Base-by-base conservation (phyloP, 2,329 filamentous ascomycete genomes). In the Microdochium nivale region DNA sequence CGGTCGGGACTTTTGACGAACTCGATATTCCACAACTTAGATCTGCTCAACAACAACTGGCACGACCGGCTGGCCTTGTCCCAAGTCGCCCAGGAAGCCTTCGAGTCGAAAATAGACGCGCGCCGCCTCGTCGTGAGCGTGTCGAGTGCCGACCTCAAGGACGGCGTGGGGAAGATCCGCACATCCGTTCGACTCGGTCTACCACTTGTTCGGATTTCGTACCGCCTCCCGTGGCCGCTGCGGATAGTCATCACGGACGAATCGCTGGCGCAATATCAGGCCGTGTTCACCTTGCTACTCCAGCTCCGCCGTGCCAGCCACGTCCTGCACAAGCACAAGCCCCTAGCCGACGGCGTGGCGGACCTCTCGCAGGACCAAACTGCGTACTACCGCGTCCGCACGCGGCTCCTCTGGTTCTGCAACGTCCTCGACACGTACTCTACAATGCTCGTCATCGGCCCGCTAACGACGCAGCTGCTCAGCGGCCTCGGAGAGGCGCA, bases 41-140 rank as follows among this genome's bases (percentile, higher is more conserved):
- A 94, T 58, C 73, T 70, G 1, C 60, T 77, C 16, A 75, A 71
- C 62, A 67, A 62, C 5, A 71, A 70, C 33, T 96, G 90, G 91
- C 84, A 86, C 55, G 90, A 96, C 64, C 81, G 84, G 21, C 95
- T 92, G 61, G 77, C 87, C 1, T 72, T 96, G 25, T 94, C 87
- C 0, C 88, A 91, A 57, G 70, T 90, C 2, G 84, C 86, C 1
- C 87, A 90, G 53, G 84, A 84, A 52, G 83, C 87, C 0, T 90
- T 90, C 63, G 75, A 80, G 1, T 58, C 68, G 0, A 69, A 71
- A 1, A 67, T 88, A 1, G 80, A 90, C 51, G 59, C 75, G 2
- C 79, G 84, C 48, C 79, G 81, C 21, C 68, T 96, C 9, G 76
- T 80, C 2, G 78, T 88, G 23, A 76, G 73, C 19, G 77, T 78